Conservation (phyloP, 441 rosid species). For the Raphanus hybrid region DNA sequence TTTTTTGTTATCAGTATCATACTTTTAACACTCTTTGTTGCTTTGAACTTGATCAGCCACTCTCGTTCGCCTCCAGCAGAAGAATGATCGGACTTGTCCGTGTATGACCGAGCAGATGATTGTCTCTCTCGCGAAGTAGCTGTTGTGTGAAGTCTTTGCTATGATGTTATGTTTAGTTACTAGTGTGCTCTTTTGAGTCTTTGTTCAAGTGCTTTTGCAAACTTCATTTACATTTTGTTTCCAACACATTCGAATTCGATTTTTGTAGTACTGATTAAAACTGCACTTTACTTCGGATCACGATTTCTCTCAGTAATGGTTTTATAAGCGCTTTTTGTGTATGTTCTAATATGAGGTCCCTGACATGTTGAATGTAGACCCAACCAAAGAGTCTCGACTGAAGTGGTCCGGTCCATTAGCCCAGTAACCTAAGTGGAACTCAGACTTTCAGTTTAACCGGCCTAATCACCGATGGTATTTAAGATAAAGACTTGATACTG, state of each 20-base stretch:
- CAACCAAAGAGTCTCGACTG: no score
- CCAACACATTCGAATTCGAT: conserved; percentile 12
- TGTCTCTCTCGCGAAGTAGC: neutral
- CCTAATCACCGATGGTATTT: no score
- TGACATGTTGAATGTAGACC: neutral
- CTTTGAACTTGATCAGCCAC: neutral
- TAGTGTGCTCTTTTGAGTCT: neutral
- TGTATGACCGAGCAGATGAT: neutral
- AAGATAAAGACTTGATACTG: neutral
- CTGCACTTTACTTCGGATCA: neutral
- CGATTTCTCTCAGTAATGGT: neutral
- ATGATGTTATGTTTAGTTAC: neutral
- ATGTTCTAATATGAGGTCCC: neutral
- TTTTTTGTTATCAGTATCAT: neutral
- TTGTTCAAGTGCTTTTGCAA: conserved; percentile 12
- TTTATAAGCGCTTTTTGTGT: neutral
- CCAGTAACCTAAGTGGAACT: neutral
- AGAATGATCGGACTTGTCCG: neutral
- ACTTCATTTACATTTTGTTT: neutral
- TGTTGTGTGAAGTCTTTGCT: conserved; percentile 11
- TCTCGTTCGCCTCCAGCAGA: conserved; percentile 8
- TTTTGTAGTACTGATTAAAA: conserved; percentile 8
- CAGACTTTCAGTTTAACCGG: neutral
- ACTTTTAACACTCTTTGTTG: neutral
- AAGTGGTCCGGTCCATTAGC: neutral